A percentile compares a stretch with the other conserved stretches of the same genome.
Conservation (phyloP, 139 green algal genomes). For the Chlorella sp. region DNA sequence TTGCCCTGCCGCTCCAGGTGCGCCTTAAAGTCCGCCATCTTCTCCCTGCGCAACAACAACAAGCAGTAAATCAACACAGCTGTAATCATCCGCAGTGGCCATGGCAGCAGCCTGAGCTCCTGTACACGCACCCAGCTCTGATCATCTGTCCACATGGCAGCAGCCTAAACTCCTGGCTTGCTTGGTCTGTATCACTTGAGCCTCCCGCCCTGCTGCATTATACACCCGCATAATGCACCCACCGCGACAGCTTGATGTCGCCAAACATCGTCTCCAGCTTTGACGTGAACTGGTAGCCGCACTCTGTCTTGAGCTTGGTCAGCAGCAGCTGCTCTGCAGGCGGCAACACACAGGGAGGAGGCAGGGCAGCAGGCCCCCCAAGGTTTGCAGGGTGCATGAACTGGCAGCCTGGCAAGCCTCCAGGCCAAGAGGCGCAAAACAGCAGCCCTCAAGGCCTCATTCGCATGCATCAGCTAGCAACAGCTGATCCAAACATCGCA, state of each 20-base stretch:
- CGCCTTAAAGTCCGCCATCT: slow-evolving; percentile 84
- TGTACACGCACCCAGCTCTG: too few relatives aligned
- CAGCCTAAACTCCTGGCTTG: too few relatives aligned
- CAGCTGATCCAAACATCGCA: too few relatives aligned
- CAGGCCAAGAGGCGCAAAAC: not conserved
- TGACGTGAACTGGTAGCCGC: slow-evolving; percentile 97
- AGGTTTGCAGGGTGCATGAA: too few relatives aligned
- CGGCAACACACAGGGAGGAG: not conserved
- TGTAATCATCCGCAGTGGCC: too few relatives aligned
- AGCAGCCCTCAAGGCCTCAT: too few relatives aligned
- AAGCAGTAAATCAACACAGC: not conserved
- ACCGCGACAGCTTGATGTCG: slow-evolving; percentile 91
- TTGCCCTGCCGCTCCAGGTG: slow-evolving; percentile 43
- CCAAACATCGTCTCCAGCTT: slow-evolving; percentile 99
- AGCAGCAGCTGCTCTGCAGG: slow-evolving; percentile 90
- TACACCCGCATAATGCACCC: not conserved
- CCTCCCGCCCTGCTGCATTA: not conserved
- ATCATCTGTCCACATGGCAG: too few relatives aligned
- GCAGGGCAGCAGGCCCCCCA: not conserved
- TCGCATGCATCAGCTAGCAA: too few relatives aligned
- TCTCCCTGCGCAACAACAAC: slow-evolving; percentile 55
- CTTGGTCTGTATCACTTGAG: too few relatives aligned
- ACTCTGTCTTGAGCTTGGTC: slow-evolving; percentile 98
- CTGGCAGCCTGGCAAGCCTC: too few relatives aligned
- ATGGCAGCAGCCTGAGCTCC: too few relatives aligned